A percentile compares a stretch with the other conserved stretches of the same genome.
Evolutionary conservation across 2,329 filamentous ascomycete species (phyloP).

Genomic region (Dryadomyces quercivorus): DNA sequence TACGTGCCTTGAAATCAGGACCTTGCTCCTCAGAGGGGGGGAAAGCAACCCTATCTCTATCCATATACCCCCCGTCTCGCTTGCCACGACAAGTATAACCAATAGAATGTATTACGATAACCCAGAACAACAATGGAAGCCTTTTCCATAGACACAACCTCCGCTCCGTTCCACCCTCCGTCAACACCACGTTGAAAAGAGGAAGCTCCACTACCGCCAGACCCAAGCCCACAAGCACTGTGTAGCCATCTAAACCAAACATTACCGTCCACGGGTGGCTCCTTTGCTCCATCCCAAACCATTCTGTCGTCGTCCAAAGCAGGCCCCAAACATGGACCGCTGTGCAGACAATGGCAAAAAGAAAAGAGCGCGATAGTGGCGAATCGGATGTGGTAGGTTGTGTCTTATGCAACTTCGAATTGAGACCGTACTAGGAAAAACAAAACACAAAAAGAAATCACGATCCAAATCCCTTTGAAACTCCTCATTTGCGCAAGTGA

Average conservation of each 20-base stretch:
- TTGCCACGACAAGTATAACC: background rate
- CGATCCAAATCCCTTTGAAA: slow-evolving; percentile 7
- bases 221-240: too few relatives aligned
- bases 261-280: too few relatives aligned
- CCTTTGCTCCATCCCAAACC: background rate
- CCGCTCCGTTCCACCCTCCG: background rate
- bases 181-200: too few relatives aligned
- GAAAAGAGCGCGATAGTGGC: background rate
- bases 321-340: background rate
- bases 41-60: background rate
- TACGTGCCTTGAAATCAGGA: background rate
- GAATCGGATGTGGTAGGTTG: background rate
- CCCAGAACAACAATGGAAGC: background rate
- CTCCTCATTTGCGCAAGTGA: slow-evolving; percentile 8
- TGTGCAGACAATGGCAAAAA: background rate
- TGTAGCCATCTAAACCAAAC: too few relatives aligned
- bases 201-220: background rate
- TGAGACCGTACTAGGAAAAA: background rate
- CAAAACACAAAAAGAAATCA: background rate
- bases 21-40: background rate
- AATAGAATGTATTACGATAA: slow-evolving; percentile 1
- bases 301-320: background rate
- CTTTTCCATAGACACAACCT: background rate
- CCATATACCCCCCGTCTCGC: background rate
- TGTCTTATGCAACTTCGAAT: background rate